Evolutionary conservation across 2,329 filamentous ascomycete species (phyloP).

Genomic region (Colletotrichum phormii): DNA sequence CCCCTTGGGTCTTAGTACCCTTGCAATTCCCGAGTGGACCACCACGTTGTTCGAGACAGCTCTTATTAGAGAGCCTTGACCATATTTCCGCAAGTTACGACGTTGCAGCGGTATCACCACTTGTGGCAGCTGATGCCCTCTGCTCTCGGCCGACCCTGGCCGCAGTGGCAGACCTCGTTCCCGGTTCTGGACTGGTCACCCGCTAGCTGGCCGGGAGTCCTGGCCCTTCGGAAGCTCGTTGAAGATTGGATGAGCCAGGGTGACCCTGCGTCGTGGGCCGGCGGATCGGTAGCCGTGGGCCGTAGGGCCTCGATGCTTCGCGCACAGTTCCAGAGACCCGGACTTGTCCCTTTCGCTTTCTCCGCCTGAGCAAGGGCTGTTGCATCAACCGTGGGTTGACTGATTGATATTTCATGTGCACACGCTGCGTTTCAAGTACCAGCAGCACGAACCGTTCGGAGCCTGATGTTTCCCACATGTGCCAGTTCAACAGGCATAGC

Average conservation of each 20-base stretch:
- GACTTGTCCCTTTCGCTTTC: constrained; percentile 27
- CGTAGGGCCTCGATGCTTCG: background rate
- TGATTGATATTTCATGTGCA: constrained; percentile 3
- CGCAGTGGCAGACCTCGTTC: constrained; percentile 8
- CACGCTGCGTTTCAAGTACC: constrained; percentile 21
- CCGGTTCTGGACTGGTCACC: constrained; percentile 29
- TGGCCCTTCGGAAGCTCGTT: constrained; percentile 21
- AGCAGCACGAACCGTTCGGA: background rate
- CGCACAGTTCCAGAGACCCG: constrained; percentile 17
- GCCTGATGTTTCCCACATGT: constrained; percentile 4
- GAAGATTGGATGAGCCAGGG: constrained; percentile 36
- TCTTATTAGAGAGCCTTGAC: constrained; percentile 18
- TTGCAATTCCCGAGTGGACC: constrained; percentile 9
- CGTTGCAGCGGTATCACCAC: constrained; percentile 25
- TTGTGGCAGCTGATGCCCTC: constrained; percentile 25
- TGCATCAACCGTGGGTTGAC: constrained; percentile 20
- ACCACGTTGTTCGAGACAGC: constrained; percentile 22
- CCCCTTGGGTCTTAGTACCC: background rate
- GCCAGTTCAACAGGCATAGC: background rate
- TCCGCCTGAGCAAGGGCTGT: constrained; percentile 3
- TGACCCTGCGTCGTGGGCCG: constrained; percentile 27
- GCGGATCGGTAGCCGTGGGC: constrained; percentile 29
- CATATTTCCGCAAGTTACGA: constrained; percentile 31
- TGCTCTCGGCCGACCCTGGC: constrained; percentile 18
- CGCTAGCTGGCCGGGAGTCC: constrained; percentile 20